phyloP scores from a whole-genome alignment of 73 alveolate genomes.

The Tetrahymena thermophila region DNA sequence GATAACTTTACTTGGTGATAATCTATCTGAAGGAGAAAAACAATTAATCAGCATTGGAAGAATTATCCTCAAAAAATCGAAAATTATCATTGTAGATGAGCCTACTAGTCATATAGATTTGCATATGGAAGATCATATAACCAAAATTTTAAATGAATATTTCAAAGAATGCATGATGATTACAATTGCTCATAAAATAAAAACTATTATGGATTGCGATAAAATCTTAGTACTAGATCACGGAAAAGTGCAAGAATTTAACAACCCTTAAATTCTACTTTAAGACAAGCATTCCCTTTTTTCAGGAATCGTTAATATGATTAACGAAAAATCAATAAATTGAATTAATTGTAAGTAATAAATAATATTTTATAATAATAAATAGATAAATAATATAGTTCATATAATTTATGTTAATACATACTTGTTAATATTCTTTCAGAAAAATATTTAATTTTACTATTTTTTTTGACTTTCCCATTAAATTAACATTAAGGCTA shows the following conservation, averaged over 20 bases:
- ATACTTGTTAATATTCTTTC: no score
- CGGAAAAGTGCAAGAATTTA: constrained; percentile 30
- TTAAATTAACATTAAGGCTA: no score
- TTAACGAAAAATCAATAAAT: not conserved
- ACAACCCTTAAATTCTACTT: constrained; percentile 5
- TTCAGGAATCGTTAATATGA: not conserved
- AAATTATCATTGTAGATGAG: constrained; percentile 53
- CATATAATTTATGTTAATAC: no score
- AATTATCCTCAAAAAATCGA: constrained; percentile 44
- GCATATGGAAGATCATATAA: constrained; percentile 52
- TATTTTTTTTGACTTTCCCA: no score
- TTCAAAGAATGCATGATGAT: constrained; percentile 39
- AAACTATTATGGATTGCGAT: constrained; percentile 51
- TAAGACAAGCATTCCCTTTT: not conserved
- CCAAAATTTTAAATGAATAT: constrained; percentile 35
- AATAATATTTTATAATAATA: no score
- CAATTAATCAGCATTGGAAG: constrained; percentile 48
- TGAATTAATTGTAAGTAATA: not conserved
- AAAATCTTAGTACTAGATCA: constrained; percentile 37
- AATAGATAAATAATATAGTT: no score
- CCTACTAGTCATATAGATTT: constrained; percentile 56
- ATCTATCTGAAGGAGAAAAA: constrained; percentile 46
- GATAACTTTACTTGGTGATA: constrained; percentile 12
- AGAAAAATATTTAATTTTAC: no score
- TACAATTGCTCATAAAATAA: constrained; percentile 55